Percentiles rank a stretch among this genome's conserved stretches.
These are phyloP conservation scores for Logfia minima DNA, from an alignment of 129 eudicot genomes.

Conservation along the genomic window DNA sequence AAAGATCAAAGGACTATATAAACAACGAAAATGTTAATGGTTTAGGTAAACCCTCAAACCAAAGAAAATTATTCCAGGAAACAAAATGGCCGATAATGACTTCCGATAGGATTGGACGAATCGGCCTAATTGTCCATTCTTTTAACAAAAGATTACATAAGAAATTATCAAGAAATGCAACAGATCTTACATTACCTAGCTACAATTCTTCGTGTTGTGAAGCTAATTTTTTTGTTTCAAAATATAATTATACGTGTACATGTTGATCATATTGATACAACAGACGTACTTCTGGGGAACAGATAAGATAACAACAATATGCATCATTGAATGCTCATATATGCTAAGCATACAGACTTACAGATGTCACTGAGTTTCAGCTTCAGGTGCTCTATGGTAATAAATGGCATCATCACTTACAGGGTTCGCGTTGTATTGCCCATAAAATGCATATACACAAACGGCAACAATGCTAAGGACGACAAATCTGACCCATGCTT, in stretches of 20 bases:
- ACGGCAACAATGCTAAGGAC: constrained; percentile 64
- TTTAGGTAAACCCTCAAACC: background rate
- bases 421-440: constrained; percentile 82
- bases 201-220: background rate
- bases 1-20: too few relatives aligned
- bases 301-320: constrained; percentile 19
- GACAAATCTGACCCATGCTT: constrained; percentile 89
- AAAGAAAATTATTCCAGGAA: background rate
- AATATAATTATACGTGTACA: constrained; percentile 7
- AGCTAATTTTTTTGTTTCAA: constrained; percentile 9
- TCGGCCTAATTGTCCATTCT: background rate
- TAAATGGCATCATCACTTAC: constrained; percentile 50
- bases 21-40: background rate
- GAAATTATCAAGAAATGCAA: constrained; percentile 3
- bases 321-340: background rate
- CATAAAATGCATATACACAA: constrained; percentile 75
- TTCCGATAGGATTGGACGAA: too few relatives aligned
- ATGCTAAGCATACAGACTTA: background rate
- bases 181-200: background rate
- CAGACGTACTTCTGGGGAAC: constrained; percentile 4
- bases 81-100: background rate
- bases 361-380: constrained; percentile 40
- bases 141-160: background rate
- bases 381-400: constrained; percentile 60
- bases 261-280: constrained; percentile 3